Conservation (phyloP, 2,329 filamentous ascomycete species). For the Trichophyton schoenleinii region DNA sequence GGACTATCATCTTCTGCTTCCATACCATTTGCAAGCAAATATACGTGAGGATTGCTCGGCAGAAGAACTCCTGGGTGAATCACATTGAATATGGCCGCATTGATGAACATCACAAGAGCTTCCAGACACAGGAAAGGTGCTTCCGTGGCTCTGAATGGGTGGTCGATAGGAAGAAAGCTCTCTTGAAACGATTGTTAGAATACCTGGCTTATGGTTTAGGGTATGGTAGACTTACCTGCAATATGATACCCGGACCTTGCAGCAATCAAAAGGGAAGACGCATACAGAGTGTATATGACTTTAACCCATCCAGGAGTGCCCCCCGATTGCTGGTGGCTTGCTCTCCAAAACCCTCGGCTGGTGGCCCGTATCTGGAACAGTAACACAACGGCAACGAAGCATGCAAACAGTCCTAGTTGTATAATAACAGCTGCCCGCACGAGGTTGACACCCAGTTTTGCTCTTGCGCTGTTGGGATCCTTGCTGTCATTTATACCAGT, state of each 20-base stretch:
- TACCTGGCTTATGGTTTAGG: neutral
- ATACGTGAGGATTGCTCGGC: constrained; percentile 6
- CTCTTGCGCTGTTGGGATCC: neutral
- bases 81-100: constrained; percentile 8
- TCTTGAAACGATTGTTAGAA: neutral
- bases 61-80: constrained; percentile 9
- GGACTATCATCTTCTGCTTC: constrained; percentile 7
- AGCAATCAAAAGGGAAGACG: constrained; percentile 9
- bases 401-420: constrained; percentile 5
- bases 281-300: constrained; percentile 8
- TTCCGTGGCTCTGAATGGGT: constrained; percentile 7
- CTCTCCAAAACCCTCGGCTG: neutral
- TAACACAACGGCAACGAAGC: constrained; percentile 3
- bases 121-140: constrained; percentile 7
- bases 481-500: neutral
- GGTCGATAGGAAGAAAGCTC: constrained; percentile 7
- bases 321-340: neutral
- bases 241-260: constrained; percentile 10
- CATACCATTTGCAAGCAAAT: constrained; percentile 3
- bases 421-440: constrained; percentile 7
- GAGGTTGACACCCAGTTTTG: constrained; percentile 7
- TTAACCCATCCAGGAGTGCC: constrained; percentile 5
- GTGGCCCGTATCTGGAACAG: constrained; percentile 6
- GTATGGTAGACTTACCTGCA: constrained; percentile 3
- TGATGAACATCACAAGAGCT: constrained; percentile 7